Conservation (phyloP, 306 rosid species). For the Sphenostylis stenocarpa region DNA sequence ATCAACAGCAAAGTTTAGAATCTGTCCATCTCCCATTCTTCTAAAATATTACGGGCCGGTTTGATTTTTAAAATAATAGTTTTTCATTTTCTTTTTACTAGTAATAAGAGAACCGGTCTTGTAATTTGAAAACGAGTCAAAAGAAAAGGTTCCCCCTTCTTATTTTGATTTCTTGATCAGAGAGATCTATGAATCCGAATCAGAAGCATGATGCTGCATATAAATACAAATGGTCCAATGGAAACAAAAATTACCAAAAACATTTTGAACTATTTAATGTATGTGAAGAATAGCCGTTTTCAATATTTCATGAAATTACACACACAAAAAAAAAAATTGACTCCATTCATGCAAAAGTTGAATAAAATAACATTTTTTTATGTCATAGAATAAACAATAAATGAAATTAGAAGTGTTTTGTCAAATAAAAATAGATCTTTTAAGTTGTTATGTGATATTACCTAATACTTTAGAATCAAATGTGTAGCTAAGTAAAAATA, state of each 20-base stretch:
- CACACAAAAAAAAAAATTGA: too few relatives aligned
- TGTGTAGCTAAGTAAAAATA: background rate
- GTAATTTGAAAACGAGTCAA: too few relatives aligned
- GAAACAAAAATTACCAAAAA: too few relatives aligned
- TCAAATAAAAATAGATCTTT: background rate
- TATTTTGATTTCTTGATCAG: too few relatives aligned
- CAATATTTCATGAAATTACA: too few relatives aligned
- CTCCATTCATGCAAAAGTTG: too few relatives aligned
- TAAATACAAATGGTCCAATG: too few relatives aligned
- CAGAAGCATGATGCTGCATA: too few relatives aligned
- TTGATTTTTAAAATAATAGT: background rate
- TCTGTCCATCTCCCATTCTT: background rate
- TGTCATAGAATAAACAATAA: background rate
- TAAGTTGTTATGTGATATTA: background rate
- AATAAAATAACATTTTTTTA: background rate
- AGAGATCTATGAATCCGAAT: too few relatives aligned
- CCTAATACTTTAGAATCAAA: background rate
- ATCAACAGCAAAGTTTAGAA: background rate
- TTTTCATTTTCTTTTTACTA: background rate
- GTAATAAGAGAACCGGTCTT: background rate
- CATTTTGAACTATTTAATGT: too few relatives aligned
- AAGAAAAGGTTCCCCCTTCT: too few relatives aligned
- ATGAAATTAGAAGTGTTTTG: background rate
- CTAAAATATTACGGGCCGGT: background rate
- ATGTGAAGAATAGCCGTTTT: too few relatives aligned